Evolutionary conservation across 2,329 filamentous ascomycete species (phyloP).

Genomic region (Leptographium radiaticola): DNA sequence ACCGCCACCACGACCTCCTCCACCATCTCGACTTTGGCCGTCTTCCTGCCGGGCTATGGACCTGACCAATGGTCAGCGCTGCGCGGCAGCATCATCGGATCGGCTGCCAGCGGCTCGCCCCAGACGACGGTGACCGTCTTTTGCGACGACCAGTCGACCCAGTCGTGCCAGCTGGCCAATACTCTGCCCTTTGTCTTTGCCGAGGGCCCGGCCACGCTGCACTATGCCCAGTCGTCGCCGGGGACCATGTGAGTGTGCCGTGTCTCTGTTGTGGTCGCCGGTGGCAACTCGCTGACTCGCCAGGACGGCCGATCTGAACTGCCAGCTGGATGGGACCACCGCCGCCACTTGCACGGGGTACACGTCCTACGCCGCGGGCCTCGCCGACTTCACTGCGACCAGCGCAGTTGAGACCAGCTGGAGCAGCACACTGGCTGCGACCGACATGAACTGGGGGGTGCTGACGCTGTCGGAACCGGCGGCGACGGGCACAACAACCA

Average conservation of each 20-base stretch:
- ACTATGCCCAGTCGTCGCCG: constrained; percentile 28
- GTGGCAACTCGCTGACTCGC: not conserved
- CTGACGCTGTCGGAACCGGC: constrained; percentile 28
- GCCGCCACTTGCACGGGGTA: constrained; percentile 35
- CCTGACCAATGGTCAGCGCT: constrained; percentile 29
- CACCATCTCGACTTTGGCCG: constrained; percentile 24
- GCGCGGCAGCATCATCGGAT: constrained; percentile 30
- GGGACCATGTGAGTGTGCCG: constrained; percentile 26
- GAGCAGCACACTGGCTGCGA: constrained; percentile 29
- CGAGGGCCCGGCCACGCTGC: constrained; percentile 30
- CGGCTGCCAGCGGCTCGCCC: constrained; percentile 5
- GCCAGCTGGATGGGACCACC: constrained; percentile 27
- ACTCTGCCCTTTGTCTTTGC: constrained; percentile 34
- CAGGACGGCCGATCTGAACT: constrained; percentile 31
- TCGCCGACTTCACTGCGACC: constrained; percentile 12
- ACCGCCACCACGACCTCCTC: constrained; percentile 13
- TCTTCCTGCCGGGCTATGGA: constrained; percentile 31
- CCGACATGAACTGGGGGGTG: constrained; percentile 29
- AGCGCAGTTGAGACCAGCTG: constrained; percentile 28
- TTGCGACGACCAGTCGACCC: constrained; percentile 27
- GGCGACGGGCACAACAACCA: constrained; percentile 7
- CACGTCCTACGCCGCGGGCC: constrained; percentile 28
- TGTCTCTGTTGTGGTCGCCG: not conserved
- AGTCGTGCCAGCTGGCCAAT: constrained; percentile 28
- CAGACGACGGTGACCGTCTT: constrained; percentile 36